Conservation (phyloP, 2,329 filamentous ascomycete genomes). For the Hortaea werneckii region DNA sequence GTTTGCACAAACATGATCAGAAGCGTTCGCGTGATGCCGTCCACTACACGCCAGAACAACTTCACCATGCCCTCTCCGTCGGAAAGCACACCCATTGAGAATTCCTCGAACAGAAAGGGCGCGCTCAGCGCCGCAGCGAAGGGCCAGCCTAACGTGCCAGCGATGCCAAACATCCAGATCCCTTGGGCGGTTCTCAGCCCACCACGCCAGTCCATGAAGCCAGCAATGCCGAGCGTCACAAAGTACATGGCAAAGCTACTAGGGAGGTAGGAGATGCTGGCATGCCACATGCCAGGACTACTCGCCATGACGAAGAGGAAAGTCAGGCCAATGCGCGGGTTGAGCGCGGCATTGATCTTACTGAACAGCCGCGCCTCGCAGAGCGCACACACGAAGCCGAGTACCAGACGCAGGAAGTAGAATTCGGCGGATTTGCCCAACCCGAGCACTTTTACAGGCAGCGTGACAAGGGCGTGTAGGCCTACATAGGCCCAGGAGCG, state of each 20-base stretch:
- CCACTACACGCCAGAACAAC: conserved; percentile 51
- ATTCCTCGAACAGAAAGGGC: conserved; percentile 73
- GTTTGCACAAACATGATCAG: conserved; percentile 61
- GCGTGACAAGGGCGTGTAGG: conserved; percentile 65
- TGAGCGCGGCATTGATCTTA: conserved; percentile 64
- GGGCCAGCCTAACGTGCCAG: conserved; percentile 83
- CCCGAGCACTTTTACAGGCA: conserved; percentile 48
- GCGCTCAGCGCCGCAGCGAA: conserved; percentile 75
- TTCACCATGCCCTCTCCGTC: conserved; percentile 34
- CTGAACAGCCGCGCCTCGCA: conserved; percentile 77
- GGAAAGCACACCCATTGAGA: conserved; percentile 43
- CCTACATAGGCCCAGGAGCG: conserved; percentile 87
- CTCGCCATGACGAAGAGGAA: conserved; percentile 68
- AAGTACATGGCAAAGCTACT: conserved; percentile 97
- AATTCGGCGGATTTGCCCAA: conserved; percentile 55
- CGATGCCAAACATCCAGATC: conserved; percentile 83
- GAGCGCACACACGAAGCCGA: conserved; percentile 67
- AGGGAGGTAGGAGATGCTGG: conserved; percentile 75
- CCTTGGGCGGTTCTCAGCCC: conserved; percentile 71
- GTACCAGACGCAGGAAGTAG: conserved; percentile 67
- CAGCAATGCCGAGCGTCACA: conserved; percentile 71
- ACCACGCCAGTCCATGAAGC: conserved; percentile 83
- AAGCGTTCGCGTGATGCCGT: conserved; percentile 57
- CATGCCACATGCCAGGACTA: conserved; percentile 88
- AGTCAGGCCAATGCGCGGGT: conserved; percentile 72